phyloP scores from a whole-genome alignment of 2,329 filamentous ascomycete species.

The Aspergillus arachidicola region DNA sequence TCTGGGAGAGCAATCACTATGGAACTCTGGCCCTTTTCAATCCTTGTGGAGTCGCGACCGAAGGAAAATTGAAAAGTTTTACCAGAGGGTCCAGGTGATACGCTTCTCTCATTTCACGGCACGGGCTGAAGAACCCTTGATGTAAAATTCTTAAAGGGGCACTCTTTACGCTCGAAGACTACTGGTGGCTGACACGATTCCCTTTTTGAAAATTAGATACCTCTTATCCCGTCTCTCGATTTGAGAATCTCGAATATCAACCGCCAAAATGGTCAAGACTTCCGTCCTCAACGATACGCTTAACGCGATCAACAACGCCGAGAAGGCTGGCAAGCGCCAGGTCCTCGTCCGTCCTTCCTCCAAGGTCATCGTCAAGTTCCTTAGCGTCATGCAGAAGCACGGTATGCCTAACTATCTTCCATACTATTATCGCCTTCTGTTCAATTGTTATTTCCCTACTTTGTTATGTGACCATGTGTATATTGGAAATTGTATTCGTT shows the following conservation, averaged over 20 bases:
- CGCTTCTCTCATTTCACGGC: constrained; percentile 45
- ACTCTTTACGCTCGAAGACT: constrained; percentile 70
- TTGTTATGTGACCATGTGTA: background rate
- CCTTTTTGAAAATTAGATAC: constrained; percentile 33
- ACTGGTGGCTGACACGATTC: constrained; percentile 62
- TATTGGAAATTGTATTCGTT: background rate
- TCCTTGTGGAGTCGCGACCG: background rate
- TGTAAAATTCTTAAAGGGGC: constrained; percentile 51
- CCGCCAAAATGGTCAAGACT: constrained; percentile 96
- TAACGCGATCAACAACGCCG: constrained; percentile 99
- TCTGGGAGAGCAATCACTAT: constrained; percentile 48
- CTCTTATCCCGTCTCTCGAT: constrained; percentile 45
- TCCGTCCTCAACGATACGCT: constrained; percentile 99
- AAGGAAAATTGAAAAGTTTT: constrained; percentile 3
- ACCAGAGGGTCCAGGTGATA: constrained; percentile 39
- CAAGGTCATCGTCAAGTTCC: constrained; percentile 99
- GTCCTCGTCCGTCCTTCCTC: constrained; percentile 96
- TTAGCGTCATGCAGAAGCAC: constrained; percentile 98
- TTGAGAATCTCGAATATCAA: constrained; percentile 56
- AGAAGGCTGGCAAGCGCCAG: constrained; percentile 99
- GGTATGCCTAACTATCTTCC: constrained; percentile 66
- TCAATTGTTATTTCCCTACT: constrained; percentile 10
- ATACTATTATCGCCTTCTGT: constrained; percentile 44
- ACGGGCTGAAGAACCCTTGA: constrained; percentile 71
- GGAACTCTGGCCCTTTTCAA: constrained; percentile 18